These are phyloP conservation scores for Beauveria bassiana DNA, from an alignment of 2,329 filamentous ascomycete species.

Conservation along the genomic window DNA sequence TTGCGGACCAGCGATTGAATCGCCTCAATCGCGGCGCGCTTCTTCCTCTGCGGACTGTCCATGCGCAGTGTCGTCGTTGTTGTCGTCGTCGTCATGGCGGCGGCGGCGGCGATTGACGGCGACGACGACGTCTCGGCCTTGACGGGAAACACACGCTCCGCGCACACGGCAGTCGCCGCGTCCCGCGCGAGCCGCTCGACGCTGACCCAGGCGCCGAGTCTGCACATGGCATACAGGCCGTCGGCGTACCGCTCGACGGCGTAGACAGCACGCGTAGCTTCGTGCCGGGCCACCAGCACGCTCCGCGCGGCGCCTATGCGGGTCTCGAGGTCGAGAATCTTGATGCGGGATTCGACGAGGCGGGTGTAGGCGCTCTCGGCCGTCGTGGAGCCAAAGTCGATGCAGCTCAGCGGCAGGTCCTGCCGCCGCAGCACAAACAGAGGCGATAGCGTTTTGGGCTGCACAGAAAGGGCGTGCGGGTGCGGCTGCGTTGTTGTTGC, in stretches of 20 bases:
- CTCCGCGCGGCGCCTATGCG: conserved; percentile 47
- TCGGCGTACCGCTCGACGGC: conserved; percentile 58
- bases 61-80: conserved; percentile 30
- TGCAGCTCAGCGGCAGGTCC: conserved; percentile 50
- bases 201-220: conserved; percentile 59
- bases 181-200: conserved; percentile 42
- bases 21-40: conserved; percentile 53
- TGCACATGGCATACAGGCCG: conserved; percentile 60
- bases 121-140: conserved; percentile 12
- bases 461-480: conserved; percentile 43
- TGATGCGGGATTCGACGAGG: conserved; percentile 54
- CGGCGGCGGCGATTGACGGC: conserved; percentile 12
- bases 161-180: conserved; percentile 38
- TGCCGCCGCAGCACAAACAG: conserved; percentile 56
- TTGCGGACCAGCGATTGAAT: conserved; percentile 55
- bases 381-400: conserved; percentile 47
- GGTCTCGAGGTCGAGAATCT: conserved; percentile 55
- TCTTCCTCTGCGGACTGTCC: conserved; percentile 45
- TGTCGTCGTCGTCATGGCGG: conserved; percentile 17
- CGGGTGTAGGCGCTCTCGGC: conserved; percentile 45
- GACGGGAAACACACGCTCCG: conserved; percentile 22
- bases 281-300: conserved; percentile 54
- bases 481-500: conserved; percentile 37
- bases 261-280: conserved; percentile 46
- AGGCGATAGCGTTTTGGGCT: conserved; percentile 49